Evolutionary conservation across 345 rosid species (phyloP), one percentile per base, ranked within the genome.

Genomic region (Syzygium grande): DNA sequence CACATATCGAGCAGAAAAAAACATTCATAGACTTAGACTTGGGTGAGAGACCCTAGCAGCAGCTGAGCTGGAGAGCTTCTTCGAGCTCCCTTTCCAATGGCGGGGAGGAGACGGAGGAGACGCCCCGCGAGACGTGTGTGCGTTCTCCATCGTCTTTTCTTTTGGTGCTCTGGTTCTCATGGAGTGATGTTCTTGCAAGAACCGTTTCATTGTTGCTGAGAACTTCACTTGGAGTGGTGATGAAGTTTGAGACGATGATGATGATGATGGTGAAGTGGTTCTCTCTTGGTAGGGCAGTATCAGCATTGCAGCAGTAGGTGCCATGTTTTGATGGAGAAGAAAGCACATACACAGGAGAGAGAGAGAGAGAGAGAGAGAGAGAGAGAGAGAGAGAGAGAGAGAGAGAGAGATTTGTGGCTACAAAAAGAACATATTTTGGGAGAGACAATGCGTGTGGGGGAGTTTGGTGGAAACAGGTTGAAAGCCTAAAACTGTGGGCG

Each of bases 241-340:
- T 34, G 80, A 11, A 0, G 49, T 38, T 9, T 38, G 80, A 22
- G 25, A 73, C 7, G 61, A 73, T 19, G 61, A 9, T 25, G 83
- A 0, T 73, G 83, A 0, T 73, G 83, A 10, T 38, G 83, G 83
- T 1, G 27, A 38, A 65, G 89, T 12, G 23, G 59, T 54, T 51
- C 87, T 85, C 51, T 68, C 34, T 61, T 80, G 68, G 25, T 79
- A 51, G 87, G 84, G 87, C 25, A 94, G 93, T 43, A 87, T 91
- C 49, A 95, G 91, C 97, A 94, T 95, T 89, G 98, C 95, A 52
- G 97, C 98, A 7, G 95, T 92, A 4, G 98, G 98, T 9, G 96
- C 93, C 95, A 94, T 94, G 43, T 38, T 22, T 38, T 19, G 49
- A 73, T 38, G 83, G 49, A 73, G 14, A 73, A 9, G 80, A 73